These are phyloP conservation scores for Erodium trifolium DNA, from an alignment of 441 rosid genomes.

Conservation along the genomic window DNA sequence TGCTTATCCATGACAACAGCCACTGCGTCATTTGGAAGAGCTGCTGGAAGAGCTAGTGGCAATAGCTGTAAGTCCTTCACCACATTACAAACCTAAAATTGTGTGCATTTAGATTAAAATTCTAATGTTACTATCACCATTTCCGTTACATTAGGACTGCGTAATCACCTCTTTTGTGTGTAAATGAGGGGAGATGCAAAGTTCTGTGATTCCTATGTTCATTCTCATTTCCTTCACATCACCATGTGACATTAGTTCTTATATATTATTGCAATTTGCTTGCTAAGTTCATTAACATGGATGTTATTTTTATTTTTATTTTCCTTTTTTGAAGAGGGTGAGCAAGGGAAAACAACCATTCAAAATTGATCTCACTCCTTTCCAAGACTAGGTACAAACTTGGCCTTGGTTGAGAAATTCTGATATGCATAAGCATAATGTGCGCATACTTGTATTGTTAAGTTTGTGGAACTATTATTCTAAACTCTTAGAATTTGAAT, in stretches of 20 bases:
- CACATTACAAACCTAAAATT: not conserved
- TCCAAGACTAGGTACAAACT: constrained; percentile 29
- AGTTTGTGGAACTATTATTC: not conserved
- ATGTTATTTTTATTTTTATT: not conserved
- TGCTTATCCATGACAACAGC: constrained; percentile 37
- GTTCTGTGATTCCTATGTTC: no score
- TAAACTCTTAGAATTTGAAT: not conserved
- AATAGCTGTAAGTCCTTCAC: constrained; percentile 64
- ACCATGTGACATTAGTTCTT: no score
- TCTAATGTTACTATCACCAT: not conserved
- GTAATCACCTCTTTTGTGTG: no score
- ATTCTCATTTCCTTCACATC: no score
- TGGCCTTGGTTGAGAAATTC: no score
- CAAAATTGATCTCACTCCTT: constrained; percentile 73
- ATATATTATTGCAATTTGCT: not conserved
- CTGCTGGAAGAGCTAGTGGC: constrained; percentile 79
- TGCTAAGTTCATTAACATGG: constrained; percentile 12
- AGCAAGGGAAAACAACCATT: constrained; percentile 65
- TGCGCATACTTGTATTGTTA: not conserved
- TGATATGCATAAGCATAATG: not conserved
- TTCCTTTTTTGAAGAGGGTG: constrained; percentile 38
- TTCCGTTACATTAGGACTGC: no score
- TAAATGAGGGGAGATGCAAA: no score
- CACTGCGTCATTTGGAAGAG: constrained; percentile 79
- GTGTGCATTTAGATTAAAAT: not conserved